Conservation (phyloP, 2,329 filamentous ascomycete species). For the Didymella exigua region DNA sequence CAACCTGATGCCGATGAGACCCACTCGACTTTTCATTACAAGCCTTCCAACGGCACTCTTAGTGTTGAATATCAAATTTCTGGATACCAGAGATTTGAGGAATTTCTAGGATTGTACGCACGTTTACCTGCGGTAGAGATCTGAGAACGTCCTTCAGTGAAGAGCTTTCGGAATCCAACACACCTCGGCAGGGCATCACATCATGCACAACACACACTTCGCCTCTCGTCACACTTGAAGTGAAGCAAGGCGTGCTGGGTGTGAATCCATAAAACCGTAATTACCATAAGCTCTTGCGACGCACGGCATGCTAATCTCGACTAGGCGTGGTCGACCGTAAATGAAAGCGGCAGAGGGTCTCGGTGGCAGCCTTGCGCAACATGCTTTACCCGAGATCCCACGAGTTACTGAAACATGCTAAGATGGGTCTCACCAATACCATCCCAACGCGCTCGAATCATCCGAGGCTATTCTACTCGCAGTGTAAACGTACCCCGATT, state of each 20-base stretch:
- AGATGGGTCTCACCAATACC: conserved; percentile 9
- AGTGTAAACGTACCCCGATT: conserved; percentile 8
- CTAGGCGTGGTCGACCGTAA: not conserved
- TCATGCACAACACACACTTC: conserved; percentile 2
- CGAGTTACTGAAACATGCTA: conserved; percentile 12
- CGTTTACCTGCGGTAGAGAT: not conserved
- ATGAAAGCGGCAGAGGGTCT: conserved; percentile 5
- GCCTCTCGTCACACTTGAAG: not conserved
- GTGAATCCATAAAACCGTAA: conserved; percentile 12
- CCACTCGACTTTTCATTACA: no score
- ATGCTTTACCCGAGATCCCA: conserved; percentile 3
- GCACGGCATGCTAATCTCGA: not conserved
- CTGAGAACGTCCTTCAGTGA: not conserved
- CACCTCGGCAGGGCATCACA: not conserved
- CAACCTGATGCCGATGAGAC: no score
- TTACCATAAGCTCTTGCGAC: conserved; percentile 9
- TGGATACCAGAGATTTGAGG: not conserved
- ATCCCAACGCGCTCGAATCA: conserved; percentile 4
- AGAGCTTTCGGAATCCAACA: not conserved
- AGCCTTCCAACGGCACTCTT: no score
- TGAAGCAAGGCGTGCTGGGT: not conserved
- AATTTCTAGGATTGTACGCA: not conserved
- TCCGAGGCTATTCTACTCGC: conserved; percentile 13
- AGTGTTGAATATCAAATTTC: not conserved
- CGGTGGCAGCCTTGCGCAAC: conserved; percentile 12